A percentile compares a stretch with the other conserved stretches of the same genome.
Conservation (phyloP, 345 rosid genomes). For the Cardamine resedifolia region DNA sequence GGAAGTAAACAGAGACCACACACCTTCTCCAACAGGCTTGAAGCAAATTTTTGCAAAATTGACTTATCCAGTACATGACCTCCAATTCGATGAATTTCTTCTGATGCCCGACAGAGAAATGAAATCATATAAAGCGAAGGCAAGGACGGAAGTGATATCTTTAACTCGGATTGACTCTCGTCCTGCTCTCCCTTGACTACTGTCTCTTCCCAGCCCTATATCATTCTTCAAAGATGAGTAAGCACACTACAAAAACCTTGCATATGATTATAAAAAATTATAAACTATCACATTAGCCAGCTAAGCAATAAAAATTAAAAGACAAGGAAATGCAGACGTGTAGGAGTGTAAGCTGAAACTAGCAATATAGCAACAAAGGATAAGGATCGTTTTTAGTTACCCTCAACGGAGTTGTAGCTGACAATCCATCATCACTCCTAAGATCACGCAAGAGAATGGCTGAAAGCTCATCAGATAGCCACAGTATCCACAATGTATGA, state of each 20-base stretch:
- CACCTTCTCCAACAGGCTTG: constrained; percentile 79
- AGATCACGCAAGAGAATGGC: constrained; percentile 67
- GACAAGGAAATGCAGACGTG: constrained; percentile 13
- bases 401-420: constrained; percentile 71
- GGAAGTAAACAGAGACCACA: constrained; percentile 17
- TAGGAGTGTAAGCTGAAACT: neutral
- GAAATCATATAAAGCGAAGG: constrained; percentile 92
- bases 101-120: constrained; percentile 90
- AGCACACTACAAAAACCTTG: constrained; percentile 9
- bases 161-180: constrained; percentile 73
- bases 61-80: constrained; percentile 94
- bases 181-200: constrained; percentile 81
- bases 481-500: constrained; percentile 84
- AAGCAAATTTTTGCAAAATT: constrained; percentile 77
- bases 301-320: constrained; percentile 1
- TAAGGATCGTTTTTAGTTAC: constrained; percentile 41
- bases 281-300: neutral
- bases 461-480: constrained; percentile 86
- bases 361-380: constrained; percentile 7
- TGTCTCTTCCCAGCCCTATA: constrained; percentile 98
- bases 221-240: constrained; percentile 38
- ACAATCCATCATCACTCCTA: constrained; percentile 75
- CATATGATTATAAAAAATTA: neutral
- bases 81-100: constrained; percentile 95
- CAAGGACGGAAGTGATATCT: constrained; percentile 88